phyloP scores from a whole-genome alignment of 176 grass and related monocot genomes.

The Carex kokanica region DNA sequence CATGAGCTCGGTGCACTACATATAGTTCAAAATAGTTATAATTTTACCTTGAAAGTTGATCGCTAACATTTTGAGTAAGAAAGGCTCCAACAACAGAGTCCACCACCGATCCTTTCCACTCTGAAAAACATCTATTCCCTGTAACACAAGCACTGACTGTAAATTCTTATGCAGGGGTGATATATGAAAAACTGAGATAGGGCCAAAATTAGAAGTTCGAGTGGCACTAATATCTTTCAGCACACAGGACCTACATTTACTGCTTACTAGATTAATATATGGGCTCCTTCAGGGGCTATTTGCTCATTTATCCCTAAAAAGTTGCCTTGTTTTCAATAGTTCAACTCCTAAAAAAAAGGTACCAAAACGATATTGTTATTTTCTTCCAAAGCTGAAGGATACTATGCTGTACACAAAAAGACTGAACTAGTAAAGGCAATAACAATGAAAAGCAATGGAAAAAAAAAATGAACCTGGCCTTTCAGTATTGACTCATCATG shows the following conservation, averaged over 20 bases:
- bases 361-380: background rate
- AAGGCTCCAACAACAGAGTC: conserved; percentile 49
- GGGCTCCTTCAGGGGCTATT: background rate
- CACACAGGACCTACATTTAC: background rate
- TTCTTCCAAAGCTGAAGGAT: background rate
- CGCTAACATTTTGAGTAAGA: conserved; percentile 47
- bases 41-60: conserved; percentile 42
- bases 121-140: conserved; percentile 37
- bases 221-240: background rate
- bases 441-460: background rate
- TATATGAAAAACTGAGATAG: background rate
- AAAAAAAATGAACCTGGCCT: background rate
- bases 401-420: background rate
- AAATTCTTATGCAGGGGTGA: background rate
- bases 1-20: background rate
- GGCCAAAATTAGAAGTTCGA: background rate
- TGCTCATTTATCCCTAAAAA: background rate
- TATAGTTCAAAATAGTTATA: background rate
- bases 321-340: background rate
- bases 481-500: background rate
- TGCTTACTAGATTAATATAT: no score
- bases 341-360: background rate
- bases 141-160: background rate
- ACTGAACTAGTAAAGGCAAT: background rate
- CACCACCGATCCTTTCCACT: conserved; percentile 45